Evolutionary conservation across 2,329 filamentous ascomycete genomes (phyloP).

Genomic region (Pseudogymnoascus sp.): DNA sequence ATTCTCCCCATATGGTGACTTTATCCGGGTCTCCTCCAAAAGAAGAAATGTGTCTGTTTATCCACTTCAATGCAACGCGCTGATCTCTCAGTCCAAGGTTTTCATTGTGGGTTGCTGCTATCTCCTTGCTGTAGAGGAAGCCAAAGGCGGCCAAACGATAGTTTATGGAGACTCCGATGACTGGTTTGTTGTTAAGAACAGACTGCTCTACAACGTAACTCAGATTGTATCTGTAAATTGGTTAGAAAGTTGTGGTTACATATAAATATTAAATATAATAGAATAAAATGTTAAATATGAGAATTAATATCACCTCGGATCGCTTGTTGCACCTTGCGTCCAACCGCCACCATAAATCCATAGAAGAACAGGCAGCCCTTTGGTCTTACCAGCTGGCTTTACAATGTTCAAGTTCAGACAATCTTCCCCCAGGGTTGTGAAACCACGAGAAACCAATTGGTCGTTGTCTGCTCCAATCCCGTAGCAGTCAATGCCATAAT

Average conservation of each 20-base stretch:
- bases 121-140: constrained; percentile 50
- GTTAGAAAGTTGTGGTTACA: constrained; percentile 23
- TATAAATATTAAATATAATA: constrained; percentile 12
- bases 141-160: constrained; percentile 59
- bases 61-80: constrained; percentile 48
- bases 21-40: constrained; percentile 36
- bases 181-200: constrained; percentile 23
- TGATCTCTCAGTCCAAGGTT: constrained; percentile 59
- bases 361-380: constrained; percentile 39
- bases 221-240: constrained; percentile 46
- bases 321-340: constrained; percentile 11
- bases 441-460: background rate
- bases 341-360: constrained; percentile 39
- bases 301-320: constrained; percentile 12
- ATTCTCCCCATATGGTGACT: constrained; percentile 39
- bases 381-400: constrained; percentile 36
- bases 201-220: constrained; percentile 44
- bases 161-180: constrained; percentile 46
- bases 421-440: constrained; percentile 32
- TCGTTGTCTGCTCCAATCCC: background rate
- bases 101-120: constrained; percentile 42
- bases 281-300: constrained; percentile 41
- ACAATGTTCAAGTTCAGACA: constrained; percentile 48
- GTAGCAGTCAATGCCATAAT: background rate
- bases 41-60: constrained; percentile 44